A percentile compares a stretch with the other conserved stretches of the same genome.
Conservation (phyloP, 305 asterid species). For the Fraxinus latifolia region DNA sequence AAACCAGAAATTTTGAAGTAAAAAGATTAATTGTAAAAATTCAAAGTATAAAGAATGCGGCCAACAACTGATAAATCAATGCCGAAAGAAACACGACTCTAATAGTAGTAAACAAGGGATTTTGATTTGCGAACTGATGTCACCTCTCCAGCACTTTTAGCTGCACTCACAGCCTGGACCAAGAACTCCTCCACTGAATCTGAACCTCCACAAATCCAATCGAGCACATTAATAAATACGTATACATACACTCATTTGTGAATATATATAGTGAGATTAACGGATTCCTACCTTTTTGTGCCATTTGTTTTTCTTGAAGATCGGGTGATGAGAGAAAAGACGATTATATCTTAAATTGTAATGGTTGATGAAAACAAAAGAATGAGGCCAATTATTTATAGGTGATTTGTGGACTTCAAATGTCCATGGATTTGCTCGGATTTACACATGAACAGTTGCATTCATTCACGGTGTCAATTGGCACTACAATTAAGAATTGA, state of each 20-base stretch:
- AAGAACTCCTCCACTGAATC: conserved; percentile 67
- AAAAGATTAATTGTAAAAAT: conserved; percentile 16
- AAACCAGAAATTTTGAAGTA: conserved; percentile 17
- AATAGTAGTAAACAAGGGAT: background rate
- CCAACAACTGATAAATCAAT: conserved; percentile 10
- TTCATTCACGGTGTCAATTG: background rate
- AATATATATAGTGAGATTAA: background rate
- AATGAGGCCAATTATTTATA: conserved; percentile 9
- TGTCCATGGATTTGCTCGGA: background rate
- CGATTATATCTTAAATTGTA: background rate
- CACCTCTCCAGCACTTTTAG: conserved; percentile 86
- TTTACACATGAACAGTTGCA: background rate
- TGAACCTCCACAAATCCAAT: conserved; percentile 30
- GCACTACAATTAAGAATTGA: background rate
- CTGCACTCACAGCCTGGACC: conserved; percentile 75
- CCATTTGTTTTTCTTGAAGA: conserved; percentile 37
- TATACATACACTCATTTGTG: background rate
- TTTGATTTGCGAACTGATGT: conserved; percentile 2
- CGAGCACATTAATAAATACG: conserved; percentile 16
- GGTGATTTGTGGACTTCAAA: background rate
- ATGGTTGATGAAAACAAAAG: conserved; percentile 14
- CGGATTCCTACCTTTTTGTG: conserved; percentile 44
- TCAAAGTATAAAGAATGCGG: conserved; percentile 2
- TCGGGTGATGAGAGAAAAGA: conserved; percentile 17
- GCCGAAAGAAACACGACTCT: background rate